A percentile compares a stretch with the other conserved stretches of the same genome.
These are phyloP conservation scores for Triticum timopheevii DNA, from an alignment of 176 grass and related monocot species.

Conservation along the genomic window DNA sequence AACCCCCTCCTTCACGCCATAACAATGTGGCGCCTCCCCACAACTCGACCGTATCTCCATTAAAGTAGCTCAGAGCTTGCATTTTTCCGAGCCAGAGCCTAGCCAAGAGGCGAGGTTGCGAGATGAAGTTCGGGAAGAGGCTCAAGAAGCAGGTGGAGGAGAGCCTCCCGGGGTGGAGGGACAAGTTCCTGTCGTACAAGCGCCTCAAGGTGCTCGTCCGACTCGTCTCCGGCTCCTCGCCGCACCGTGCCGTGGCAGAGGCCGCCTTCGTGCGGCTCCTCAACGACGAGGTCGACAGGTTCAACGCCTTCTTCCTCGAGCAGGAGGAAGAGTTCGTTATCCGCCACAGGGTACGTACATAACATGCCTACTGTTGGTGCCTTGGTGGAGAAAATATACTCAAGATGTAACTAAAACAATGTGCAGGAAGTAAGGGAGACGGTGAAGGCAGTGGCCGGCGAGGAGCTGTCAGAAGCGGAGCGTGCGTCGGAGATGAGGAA, in stretches of 20 bases:
- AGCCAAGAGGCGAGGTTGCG: background rate
- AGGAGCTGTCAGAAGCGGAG: background rate
- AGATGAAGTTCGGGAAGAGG: constrained; percentile 89
- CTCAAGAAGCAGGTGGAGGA: constrained; percentile 71
- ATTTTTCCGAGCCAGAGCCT: background rate
- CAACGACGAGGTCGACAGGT: constrained; percentile 65
- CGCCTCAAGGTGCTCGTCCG: constrained; percentile 68
- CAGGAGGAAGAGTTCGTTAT: constrained; percentile 92
- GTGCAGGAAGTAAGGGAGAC: constrained; percentile 66
- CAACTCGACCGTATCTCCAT: background rate
- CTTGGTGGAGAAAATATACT: background rate
- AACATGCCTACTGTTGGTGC: too few relatives aligned
- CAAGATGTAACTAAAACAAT: background rate
- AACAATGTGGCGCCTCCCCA: background rate
- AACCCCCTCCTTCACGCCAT: constrained; percentile 1
- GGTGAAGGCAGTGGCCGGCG: constrained; percentile 33
- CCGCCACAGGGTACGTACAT: constrained; percentile 38
- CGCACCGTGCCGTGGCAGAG: constrained; percentile 4
- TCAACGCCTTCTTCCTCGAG: constrained; percentile 87
- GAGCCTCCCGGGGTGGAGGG: constrained; percentile 83
- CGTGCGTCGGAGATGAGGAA: constrained; percentile 23
- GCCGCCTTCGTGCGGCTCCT: constrained; percentile 50
- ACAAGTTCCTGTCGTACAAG: constrained; percentile 84
- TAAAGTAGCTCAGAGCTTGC: background rate
- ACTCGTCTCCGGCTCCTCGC: background rate